Conservation (phyloP, 2,329 filamentous ascomycete species). For the Hypoxylon sp. region DNA sequence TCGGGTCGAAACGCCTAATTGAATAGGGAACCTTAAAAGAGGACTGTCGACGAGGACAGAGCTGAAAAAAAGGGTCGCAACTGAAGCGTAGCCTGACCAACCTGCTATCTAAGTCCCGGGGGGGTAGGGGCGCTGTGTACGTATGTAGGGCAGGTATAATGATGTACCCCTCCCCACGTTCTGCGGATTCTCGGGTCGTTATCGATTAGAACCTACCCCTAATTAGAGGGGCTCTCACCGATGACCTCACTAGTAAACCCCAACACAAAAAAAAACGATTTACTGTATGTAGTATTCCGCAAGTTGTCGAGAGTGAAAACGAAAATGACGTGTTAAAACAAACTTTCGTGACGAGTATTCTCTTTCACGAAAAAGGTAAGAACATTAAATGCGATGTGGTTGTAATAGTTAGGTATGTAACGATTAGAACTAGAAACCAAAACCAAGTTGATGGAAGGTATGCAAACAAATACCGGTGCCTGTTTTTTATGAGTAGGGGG, state of each 20-base stretch:
- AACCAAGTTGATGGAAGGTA: background rate
- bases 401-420: background rate
- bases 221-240: conserved; percentile 33
- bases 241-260: conserved; percentile 41
- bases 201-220: conserved; percentile 43
- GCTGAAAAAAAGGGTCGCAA: conserved; percentile 24
- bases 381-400: background rate
- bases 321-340: background rate
- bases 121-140: conserved; percentile 3
- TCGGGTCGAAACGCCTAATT: conserved; percentile 10
- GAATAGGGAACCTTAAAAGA: conserved; percentile 21
- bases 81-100: conserved; percentile 8
- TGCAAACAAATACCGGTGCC: conserved; percentile 16
- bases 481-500: conserved; percentile 17
- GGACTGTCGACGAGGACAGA: conserved; percentile 20
- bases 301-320: conserved; percentile 3
- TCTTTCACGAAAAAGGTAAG: background rate
- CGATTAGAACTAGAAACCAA: background rate
- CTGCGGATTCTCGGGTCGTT: conserved; percentile 36
- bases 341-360: background rate
- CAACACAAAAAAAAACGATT: conserved; percentile 19
- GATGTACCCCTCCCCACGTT: conserved; percentile 41
- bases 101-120: background rate
- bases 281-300: conserved; percentile 9
- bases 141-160: conserved; percentile 14